phyloP scores from a whole-genome alignment of 1,284 basidiomycete species.

The Papiliotrema flavescens region DNA sequence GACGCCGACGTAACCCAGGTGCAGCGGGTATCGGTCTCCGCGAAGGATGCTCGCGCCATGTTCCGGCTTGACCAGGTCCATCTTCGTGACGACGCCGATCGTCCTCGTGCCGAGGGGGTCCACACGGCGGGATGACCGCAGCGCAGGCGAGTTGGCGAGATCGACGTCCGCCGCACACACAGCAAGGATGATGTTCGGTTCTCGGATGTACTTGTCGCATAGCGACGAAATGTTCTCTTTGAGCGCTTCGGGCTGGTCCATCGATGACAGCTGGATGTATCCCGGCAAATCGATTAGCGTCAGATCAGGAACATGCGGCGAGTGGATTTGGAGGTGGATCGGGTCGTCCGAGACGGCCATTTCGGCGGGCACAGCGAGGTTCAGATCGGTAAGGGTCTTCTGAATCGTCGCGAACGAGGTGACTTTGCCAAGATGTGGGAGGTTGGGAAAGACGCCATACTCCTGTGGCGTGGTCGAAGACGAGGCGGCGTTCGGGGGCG shows the following conservation, averaged over 20 bases:
- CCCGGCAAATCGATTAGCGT: constrained; percentile 96
- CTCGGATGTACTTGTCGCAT: constrained; percentile 94
- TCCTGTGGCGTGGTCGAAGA: constrained; percentile 63
- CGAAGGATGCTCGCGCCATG: constrained; percentile 76
- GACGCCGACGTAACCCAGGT: constrained; percentile 97
- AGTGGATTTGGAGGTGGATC: constrained; percentile 95
- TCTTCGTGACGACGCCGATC: constrained; percentile 97
- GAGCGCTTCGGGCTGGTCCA: constrained; percentile 93
- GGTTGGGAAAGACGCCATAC: constrained; percentile 88
- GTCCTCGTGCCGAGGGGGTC: constrained; percentile 93
- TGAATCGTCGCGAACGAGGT: constrained; percentile 88
- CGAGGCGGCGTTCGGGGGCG: constrained; percentile 55
- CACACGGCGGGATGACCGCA: constrained; percentile 86
- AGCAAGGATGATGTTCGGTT: constrained; percentile 96
- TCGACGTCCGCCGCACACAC: constrained; percentile 99
- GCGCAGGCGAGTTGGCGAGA: constrained; percentile 93
- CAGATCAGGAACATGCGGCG: constrained; percentile 91
- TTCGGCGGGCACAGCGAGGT: constrained; percentile 81
- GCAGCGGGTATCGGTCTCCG: constrained; percentile 94
- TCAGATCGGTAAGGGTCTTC: constrained; percentile 88
- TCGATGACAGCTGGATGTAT: constrained; percentile 89
- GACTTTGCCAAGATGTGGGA: constrained; percentile 68
- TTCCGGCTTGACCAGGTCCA: constrained; percentile 89
- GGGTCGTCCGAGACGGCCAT: constrained; percentile 92
- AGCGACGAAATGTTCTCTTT: constrained; percentile 87